phyloP scores from a whole-genome alignment of 192 early-diverging fungal genomes.

The Umbelopsis ramanniana region DNA sequence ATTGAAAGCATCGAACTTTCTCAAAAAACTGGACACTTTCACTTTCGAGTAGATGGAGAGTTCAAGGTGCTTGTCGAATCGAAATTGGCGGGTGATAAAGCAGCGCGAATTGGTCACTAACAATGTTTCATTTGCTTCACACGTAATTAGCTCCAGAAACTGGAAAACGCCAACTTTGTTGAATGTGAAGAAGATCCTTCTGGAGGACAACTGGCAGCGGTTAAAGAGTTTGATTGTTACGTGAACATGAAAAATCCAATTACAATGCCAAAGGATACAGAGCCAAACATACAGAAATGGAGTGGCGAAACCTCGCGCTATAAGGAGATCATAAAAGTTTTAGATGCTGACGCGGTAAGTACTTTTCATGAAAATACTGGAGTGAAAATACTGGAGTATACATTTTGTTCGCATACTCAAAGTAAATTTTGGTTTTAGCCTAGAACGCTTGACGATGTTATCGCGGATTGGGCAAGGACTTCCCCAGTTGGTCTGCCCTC shows the following conservation, averaged over 20 bases:
- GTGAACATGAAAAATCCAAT: slow-evolving; percentile 25
- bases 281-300: slow-evolving; percentile 27
- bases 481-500: slow-evolving; percentile 26
- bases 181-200: slow-evolving; percentile 26
- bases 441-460: slow-evolving; percentile 28
- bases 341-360: slow-evolving; percentile 26
- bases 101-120: no score
- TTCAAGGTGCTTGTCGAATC: slow-evolving; percentile 22
- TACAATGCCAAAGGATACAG: slow-evolving; percentile 23
- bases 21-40: slow-evolving; percentile 26
- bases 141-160: slow-evolving; percentile 14
- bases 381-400: background rate
- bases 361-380: background rate
- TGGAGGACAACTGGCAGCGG: slow-evolving; percentile 20
- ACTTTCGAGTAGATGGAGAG: slow-evolving; percentile 10
- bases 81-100: no score
- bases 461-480: slow-evolving; percentile 22
- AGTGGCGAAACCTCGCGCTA: slow-evolving; percentile 14
- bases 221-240: slow-evolving; percentile 1
- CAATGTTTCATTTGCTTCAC: background rate
- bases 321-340: slow-evolving; percentile 13
- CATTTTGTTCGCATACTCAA: background rate
- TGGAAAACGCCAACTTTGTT: slow-evolving; percentile 31
- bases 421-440: background rate
- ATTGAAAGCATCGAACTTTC: slow-evolving; percentile 22